Base-by-base conservation (phyloP, 768 basidiomycete species). In the Boletellus emodensis region DNA sequence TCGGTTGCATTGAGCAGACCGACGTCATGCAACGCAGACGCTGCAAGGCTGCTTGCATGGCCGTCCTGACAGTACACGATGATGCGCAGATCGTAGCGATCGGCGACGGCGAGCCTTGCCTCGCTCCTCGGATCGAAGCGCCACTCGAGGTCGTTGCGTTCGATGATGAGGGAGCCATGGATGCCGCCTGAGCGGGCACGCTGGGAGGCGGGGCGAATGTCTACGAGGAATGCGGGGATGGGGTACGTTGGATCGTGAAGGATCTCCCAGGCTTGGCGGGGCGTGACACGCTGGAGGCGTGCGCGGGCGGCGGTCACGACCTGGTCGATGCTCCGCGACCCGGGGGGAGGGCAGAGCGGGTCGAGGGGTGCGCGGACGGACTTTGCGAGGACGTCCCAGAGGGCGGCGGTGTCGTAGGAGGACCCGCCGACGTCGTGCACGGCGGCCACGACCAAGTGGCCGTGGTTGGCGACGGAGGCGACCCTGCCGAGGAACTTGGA, bases 71-170 rank as follows among this genome's bases (percentile, higher is more conserved):
- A 87, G 57, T 90, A 81, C 10, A 91, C 67, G 54, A 91, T 86
- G 28, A 88, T 75, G 40, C 85, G 69, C 35, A 90, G 61, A 69
- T 90, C 89, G 57, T 86, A 90, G 48, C 87, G 71, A 67, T 87
- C 83, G 20, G 81, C 88, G 55, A 90, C 81, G 1, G 78, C 68
- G 46, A 90, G 67, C 32, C 83, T 73, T 12, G 77, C 72, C 6
- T 76, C 71, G 56, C 71, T 75, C 48, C 85, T 74, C 4, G 88
- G 89, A 66, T 91, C 88, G 56, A 91, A 83, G 20, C 81, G 77
- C 86, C 87, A 89, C 64, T 91, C 89, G 46, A 91, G 74, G 6
- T 82, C 78, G 60, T 87, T 90, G 20, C 88, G 76, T 59, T 90
- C 88, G 50, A 90, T 78, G 47, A 86, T 69, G 48, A 90, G 68